Base-by-base conservation (phyloP, 768 basidiomycete genomes). In the Naganishia randhawae region DNA sequence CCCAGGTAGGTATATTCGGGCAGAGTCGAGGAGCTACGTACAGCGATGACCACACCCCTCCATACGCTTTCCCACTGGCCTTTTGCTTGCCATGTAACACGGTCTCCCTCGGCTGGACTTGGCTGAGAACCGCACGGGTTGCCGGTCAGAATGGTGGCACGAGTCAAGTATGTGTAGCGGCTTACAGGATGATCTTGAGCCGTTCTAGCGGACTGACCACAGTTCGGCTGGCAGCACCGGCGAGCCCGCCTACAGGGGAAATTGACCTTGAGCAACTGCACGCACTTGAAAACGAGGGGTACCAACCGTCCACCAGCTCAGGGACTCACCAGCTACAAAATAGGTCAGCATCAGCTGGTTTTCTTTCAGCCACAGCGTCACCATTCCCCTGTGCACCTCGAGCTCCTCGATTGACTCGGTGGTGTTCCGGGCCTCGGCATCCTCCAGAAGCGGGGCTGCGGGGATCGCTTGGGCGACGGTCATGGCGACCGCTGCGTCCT, bases 161-260 rank as follows among this genome's bases (percentile, higher is more conserved):
- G 33, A 57, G 53, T 57, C 33, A 35, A 11, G 25, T 67, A 29
- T 22, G 62, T 33, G 32, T n/a, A 37, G n/a, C 71, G 66, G 84
- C 90, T 76, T 73, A 94, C 93, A 94, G 88, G 69, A 99, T 96
- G 76, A 99, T 97, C 81, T 99, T 99, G 65, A 98, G 83, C 68
- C 95, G 83, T 75, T 97, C 93, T 16, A 97, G 79, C 11, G 94
- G 95, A 73, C 87, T 89, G 55, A 98, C 95, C 16, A 96, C 90
- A 1, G 94, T 96, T 65, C 94, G 83, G 68, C 89, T 91, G 10
- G 91, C 87, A 16, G 81, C 82, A 13, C 81, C 81, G 7, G 81
- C 81, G 64, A 79, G 65, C 0, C 81, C 81, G 29, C 81, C 80
- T 57, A 73, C 72, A 70, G 29, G 14, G 31, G 11, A 1, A n/a